Conservation (phyloP, 2,329 filamentous ascomycete genomes). For the Pseudogymnoascus verrucosus region DNA sequence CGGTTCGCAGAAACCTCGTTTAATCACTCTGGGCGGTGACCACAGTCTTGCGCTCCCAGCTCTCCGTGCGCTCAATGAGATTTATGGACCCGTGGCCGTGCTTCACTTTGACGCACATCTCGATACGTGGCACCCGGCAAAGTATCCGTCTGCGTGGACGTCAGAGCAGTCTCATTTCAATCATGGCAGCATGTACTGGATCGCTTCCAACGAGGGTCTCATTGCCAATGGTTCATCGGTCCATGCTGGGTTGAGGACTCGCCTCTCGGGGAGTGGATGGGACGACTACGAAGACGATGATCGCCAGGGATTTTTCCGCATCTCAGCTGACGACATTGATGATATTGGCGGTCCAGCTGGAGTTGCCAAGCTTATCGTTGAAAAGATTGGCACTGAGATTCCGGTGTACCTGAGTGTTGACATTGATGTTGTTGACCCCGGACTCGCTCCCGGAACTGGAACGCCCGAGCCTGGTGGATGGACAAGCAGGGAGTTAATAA, state of each 20-base stretch:
- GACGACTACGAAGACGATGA: conserved; percentile 65
- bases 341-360: conserved; percentile 63
- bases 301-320: conserved; percentile 69
- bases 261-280: conserved; percentile 58
- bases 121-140: conserved; percentile 36
- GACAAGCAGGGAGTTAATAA: conserved; percentile 81
- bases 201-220: conserved; percentile 72
- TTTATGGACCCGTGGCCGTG: conserved; percentile 59
- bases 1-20: conserved; percentile 35
- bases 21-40: conserved; percentile 66
- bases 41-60: conserved; percentile 64
- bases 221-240: conserved; percentile 67
- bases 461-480: conserved; percentile 87
- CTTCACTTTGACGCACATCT: conserved; percentile 61
- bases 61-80: conserved; percentile 54
- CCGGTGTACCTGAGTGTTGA: conserved; percentile 78
- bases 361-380: conserved; percentile 62
- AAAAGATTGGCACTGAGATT: conserved; percentile 61
- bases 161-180: conserved; percentile 68
- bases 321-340: conserved; percentile 81
- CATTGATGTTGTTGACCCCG: conserved; percentile 74
- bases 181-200: conserved; percentile 89
- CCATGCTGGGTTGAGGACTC: conserved; percentile 75
- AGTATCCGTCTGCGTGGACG: conserved; percentile 72
- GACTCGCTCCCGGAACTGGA: conserved; percentile 64